Evolutionary conservation across 2,329 filamentous ascomycete genomes (phyloP).

Genomic region (Trichoderma guizhouense): DNA sequence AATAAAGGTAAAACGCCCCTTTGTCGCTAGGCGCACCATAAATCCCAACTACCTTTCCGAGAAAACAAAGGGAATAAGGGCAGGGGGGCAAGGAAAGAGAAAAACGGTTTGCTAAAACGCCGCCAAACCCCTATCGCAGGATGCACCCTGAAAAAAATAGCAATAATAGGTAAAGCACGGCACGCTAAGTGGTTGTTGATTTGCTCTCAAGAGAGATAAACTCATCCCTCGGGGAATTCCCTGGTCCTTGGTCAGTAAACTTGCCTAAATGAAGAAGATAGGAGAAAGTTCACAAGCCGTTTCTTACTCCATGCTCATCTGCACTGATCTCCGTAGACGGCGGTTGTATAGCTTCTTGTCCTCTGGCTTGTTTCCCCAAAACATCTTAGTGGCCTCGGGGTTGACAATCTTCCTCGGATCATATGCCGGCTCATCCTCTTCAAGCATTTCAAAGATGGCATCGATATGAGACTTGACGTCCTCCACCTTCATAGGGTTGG

Average conservation of each 20-base stretch:
- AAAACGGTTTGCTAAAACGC: slow-evolving; percentile 9
- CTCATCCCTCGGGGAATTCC: slow-evolving; percentile 32
- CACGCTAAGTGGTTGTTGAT: background rate
- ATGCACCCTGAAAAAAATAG: background rate
- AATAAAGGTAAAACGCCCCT: slow-evolving; percentile 13
- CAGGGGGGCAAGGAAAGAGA: background rate
- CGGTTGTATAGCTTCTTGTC: slow-evolving; percentile 84
- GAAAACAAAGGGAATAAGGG: background rate
- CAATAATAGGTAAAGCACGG: background rate
- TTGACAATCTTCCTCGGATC: slow-evolving; percentile 87
- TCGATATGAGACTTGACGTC: slow-evolving; percentile 82
- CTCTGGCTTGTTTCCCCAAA: slow-evolving; percentile 71
- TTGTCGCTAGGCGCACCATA: background rate
- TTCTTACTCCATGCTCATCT: slow-evolving; percentile 60
- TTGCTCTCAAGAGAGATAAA: background rate
- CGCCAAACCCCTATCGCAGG: background rate
- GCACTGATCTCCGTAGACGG: slow-evolving; percentile 73
- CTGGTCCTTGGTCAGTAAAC: slow-evolving; percentile 22
- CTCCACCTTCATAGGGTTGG: slow-evolving; percentile 57
- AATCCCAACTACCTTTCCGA: background rate
- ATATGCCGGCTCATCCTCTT: slow-evolving; percentile 83
- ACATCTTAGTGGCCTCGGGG: slow-evolving; percentile 78
- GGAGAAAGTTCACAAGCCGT: no score
- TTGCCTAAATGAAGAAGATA: background rate
- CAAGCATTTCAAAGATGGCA: slow-evolving; percentile 75